Base-by-base conservation (phyloP, 73 alveolate genomes). In the Urostyla sp. region DNA sequence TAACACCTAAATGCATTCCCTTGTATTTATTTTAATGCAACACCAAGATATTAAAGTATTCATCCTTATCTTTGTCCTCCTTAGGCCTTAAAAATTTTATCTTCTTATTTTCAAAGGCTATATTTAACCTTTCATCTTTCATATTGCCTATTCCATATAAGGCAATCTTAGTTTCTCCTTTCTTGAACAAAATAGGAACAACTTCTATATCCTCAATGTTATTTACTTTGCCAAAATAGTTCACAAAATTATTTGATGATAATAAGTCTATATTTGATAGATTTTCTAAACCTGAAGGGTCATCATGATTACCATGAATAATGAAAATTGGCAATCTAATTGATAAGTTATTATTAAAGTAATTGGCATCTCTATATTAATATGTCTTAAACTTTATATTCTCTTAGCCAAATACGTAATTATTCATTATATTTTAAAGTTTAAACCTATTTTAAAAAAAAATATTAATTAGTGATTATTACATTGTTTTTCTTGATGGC, bases 281-380 rank as follows among this genome's bases (percentile, higher is more conserved):
- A 72, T 84, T 77, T 63, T 92, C 97, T 32, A 91, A 87, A n/a
- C 97, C 98, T 10, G 95, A 67, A 7, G 98, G 98, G 66, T 97
- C 98, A 77, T 97, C 99, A 77, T 97, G 99, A 81, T 97, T 97
- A 15, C 99, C 99, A 85, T 97, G 98, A 18, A 97, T 94, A 23
- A 90, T 89, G 72, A 92, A 97, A 4, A 97, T 91, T 0, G 99
- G 99, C 43, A 97, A 69, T 67, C 87, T 90, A n/a, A 97, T 90
- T 55, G 88, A 84, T 58, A 95, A 66, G 66, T 90, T 75, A 31
- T 90, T 93, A 61, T 95, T 87, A 37, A 87, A 57, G 67, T 87
- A 93, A 85, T 97, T 97, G 15, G 96, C 96, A 30, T 84, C 26
- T 10, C 58, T 86, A 67, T 88, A 91, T 40, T 92, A 75, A 49